Base-by-base conservation (phyloP, 768 basidiomycete species). In the Cystoderma amianthinum region DNA sequence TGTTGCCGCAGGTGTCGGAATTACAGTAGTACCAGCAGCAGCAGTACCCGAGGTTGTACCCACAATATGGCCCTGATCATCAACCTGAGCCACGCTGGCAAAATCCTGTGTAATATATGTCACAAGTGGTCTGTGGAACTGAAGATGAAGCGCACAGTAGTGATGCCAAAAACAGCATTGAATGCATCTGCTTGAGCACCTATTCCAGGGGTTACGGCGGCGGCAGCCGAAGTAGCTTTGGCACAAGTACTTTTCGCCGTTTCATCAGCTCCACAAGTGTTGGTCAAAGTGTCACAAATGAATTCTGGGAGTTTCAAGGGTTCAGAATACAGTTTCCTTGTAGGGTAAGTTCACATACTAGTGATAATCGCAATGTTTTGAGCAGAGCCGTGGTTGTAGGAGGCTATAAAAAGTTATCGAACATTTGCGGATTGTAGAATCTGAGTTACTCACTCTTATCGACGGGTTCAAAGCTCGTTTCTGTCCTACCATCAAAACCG, bases 161-260 rank as follows among this genome's bases (percentile, higher is more conserved):
- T 58, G 44, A 76, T 67, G 15, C 74, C 76, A 47, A 82, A 78
- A 32, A 57, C 70, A 13, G 62, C 64, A 58, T 83, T 82, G 69
- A 81, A 83, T 3, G 63, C 70, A 55, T 82, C 80, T 12, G 80
- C 79, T 49, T 78, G 74, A 9, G 61, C 68, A 47, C 80, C 80
- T 21, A 65, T 66, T 45, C 61, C 63, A 4, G 63, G 61, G 1
- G 66, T 36, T 6, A 59, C 65, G 24, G 69, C 60, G 42, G 56
- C 53, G 13, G 75, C 75, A 39, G 73, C 71, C 22, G 63, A 46
- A 32, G 55, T 35, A 6, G 71, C 73, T 5, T 45, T 49, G 2
- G 51, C 54, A 44, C 79, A 81, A 6, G 73, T 74, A 17, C 55
- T 60, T 53, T 72, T 67, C 2, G 77, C 77, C 9, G 70, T 69